Evolutionary conservation across 768 basidiomycete species (phyloP).

Genomic region (Amanita pseudoporphyria): DNA sequence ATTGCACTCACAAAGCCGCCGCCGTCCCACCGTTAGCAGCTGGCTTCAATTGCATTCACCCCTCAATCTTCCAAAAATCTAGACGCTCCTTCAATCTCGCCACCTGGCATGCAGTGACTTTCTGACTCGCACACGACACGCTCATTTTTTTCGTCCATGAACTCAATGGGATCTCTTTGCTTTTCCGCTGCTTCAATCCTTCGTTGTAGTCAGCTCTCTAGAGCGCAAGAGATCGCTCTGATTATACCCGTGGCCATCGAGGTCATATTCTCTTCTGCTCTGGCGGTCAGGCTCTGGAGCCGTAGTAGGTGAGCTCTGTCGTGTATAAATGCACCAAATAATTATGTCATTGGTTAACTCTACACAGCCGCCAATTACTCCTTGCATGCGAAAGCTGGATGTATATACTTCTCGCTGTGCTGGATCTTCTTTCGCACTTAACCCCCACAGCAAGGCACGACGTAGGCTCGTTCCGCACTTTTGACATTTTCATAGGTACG

Average conservation of each 20-base stretch:
- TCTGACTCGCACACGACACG: too few species aligned
- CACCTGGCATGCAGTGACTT: background rate
- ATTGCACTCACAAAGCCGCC: too few species aligned
- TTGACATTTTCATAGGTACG: slow-evolving; percentile 59
- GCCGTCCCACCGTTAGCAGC: too few species aligned
- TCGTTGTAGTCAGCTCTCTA: slow-evolving; percentile 51
- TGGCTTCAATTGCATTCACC: too few species aligned
- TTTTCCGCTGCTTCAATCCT: slow-evolving; percentile 62
- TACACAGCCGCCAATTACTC: slow-evolving; percentile 42
- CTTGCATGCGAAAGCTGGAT: slow-evolving; percentile 53
- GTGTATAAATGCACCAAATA: background rate
- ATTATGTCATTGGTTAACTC: background rate
- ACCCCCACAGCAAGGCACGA: slow-evolving; percentile 40
- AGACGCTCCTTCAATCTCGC: background rate
- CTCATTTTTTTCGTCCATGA: slow-evolving; percentile 3
- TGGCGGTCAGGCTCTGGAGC: slow-evolving; percentile 40
- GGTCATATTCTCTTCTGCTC: slow-evolving; percentile 43
- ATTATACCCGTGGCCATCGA: slow-evolving; percentile 60
- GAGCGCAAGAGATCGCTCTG: slow-evolving; percentile 36
- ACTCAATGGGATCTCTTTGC: slow-evolving; percentile 46
- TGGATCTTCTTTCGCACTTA: slow-evolving; percentile 52
- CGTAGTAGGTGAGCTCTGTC: slow-evolving; percentile 35
- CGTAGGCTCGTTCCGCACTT: slow-evolving; percentile 33
- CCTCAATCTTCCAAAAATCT: too few species aligned
- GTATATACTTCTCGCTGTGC: slow-evolving; percentile 47